A percentile compares a stretch with the other conserved stretches of the same genome.
Conservation (phyloP, 345 rosid species). For the Hypericum perforatum region DNA sequence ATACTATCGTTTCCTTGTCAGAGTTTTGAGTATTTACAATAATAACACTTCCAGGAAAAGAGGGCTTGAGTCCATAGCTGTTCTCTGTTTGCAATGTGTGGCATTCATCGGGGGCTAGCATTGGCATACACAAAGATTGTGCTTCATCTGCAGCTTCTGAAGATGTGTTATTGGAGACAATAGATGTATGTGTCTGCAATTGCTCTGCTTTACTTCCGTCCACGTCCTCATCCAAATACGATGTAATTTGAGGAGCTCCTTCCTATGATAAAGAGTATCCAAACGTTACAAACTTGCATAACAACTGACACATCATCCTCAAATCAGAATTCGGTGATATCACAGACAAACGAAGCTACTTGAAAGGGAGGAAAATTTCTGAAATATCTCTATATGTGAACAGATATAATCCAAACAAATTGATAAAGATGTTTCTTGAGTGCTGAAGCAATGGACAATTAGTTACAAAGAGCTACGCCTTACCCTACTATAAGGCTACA, state of each 20-base stretch:
- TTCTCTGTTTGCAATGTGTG: constrained; percentile 27
- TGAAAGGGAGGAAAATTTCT: too few relatives aligned
- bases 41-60: constrained; percentile 35
- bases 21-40: constrained; percentile 65
- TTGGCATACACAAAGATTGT: constrained; percentile 29
- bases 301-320: too few relatives aligned
- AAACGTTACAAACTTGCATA: too few relatives aligned
- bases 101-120: constrained; percentile 17
- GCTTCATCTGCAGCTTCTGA: constrained; percentile 26
- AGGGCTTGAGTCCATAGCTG: constrained; percentile 19
- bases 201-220: constrained; percentile 29
- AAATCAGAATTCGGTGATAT: too few relatives aligned
- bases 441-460: too few relatives aligned
- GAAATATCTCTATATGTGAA: too few relatives aligned
- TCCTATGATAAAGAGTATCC: constrained; percentile 23
- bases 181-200: constrained; percentile 34
- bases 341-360: too few relatives aligned
- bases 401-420: too few relatives aligned
- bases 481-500: too few relatives aligned
- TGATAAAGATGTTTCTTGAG: too few relatives aligned
- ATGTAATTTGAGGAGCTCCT: constrained; percentile 19
- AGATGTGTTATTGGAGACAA: constrained; percentile 22
- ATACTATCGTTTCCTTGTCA: constrained; percentile 73
- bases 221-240: constrained; percentile 16
- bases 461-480: too few relatives aligned